These are phyloP conservation scores for Calonectria honghensis DNA, from an alignment of 2,329 filamentous ascomycete species.

Conservation along the genomic window DNA sequence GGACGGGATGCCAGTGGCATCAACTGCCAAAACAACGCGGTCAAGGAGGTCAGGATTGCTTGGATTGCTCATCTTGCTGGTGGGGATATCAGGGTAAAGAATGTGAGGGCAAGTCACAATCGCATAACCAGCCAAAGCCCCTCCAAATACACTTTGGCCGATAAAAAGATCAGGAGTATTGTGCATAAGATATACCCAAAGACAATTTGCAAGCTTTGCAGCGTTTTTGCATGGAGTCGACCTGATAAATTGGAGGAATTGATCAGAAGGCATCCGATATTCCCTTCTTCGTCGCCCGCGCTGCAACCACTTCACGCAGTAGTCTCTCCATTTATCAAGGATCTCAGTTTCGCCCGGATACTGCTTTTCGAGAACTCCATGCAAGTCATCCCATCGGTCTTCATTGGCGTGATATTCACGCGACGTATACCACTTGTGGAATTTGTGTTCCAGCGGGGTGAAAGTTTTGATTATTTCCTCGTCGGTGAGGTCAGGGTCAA, in stretches of 20 bases:
- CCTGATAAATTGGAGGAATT: neutral
- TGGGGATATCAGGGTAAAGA: neutral
- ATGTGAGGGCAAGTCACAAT: neutral
- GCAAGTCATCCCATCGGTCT: neutral
- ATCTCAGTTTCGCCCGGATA: neutral
- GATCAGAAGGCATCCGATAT: neutral
- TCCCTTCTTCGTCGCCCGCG: neutral
- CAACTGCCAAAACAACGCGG: neutral
- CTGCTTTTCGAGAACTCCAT: neutral
- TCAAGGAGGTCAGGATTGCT: neutral
- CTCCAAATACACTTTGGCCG: neutral
- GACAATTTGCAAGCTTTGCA: neutral
- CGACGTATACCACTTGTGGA: neutral
- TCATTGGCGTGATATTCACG: neutral
- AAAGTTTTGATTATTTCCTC: neutral
- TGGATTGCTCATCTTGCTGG: neutral
- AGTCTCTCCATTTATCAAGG: neutral
- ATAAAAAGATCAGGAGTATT: neutral
- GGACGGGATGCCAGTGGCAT: neutral
- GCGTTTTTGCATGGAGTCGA: neutral
- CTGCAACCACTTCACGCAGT: neutral
- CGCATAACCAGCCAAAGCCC: neutral
- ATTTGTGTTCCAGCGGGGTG: neutral
- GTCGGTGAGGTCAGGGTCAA: neutral
- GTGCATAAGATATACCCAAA: neutral